Percentiles rank a stretch among this genome's conserved stretches.
These are phyloP conservation scores for Ascochyta rabiei DNA, from an alignment of 2,329 filamentous ascomycete genomes.

Conservation along the genomic window DNA sequence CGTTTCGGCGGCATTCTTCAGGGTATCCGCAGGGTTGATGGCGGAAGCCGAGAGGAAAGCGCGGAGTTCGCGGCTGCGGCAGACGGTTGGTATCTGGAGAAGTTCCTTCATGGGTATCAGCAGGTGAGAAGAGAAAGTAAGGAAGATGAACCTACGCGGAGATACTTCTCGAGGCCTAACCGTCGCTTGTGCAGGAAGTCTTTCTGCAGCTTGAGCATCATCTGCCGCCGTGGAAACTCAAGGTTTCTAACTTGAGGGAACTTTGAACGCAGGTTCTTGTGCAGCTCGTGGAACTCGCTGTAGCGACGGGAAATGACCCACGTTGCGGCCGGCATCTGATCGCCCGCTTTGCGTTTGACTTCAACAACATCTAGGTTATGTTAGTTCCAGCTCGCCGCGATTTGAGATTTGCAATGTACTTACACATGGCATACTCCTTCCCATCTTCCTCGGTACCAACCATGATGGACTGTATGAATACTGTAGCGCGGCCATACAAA, in stretches of 20 bases:
- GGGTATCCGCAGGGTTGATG: conserved; percentile 70
- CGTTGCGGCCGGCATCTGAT: conserved; percentile 94
- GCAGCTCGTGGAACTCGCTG: conserved; percentile 94
- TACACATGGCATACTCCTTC: conserved; percentile 86
- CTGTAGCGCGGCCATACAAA: conserved; percentile 86
- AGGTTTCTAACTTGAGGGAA: conserved; percentile 88
- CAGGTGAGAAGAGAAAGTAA: neutral
- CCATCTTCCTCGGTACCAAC: conserved; percentile 91
- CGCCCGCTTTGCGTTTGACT: conserved; percentile 85
- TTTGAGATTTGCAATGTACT: conserved; percentile 24
- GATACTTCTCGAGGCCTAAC: conserved; percentile 81
- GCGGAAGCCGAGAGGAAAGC: conserved; percentile 89
- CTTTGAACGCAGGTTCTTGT: conserved; percentile 82
- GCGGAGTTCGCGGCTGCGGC: conserved; percentile 87
- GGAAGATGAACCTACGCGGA: conserved; percentile 51
- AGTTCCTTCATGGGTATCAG: conserved; percentile 60
- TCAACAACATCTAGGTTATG: conserved; percentile 73
- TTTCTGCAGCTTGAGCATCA: conserved; percentile 95
- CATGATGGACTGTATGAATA: conserved; percentile 91
- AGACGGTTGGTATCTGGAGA: conserved; percentile 87
- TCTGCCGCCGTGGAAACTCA: conserved; percentile 88
- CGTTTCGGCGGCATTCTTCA: conserved; percentile 64
- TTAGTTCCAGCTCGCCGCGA: neutral
- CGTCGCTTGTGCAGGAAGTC: conserved; percentile 93
- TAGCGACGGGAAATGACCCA: conserved; percentile 94